These are phyloP conservation scores for Talaromyces ruber DNA, from an alignment of 495 filamentous ascomycete genomes.

Conservation along the genomic window DNA sequence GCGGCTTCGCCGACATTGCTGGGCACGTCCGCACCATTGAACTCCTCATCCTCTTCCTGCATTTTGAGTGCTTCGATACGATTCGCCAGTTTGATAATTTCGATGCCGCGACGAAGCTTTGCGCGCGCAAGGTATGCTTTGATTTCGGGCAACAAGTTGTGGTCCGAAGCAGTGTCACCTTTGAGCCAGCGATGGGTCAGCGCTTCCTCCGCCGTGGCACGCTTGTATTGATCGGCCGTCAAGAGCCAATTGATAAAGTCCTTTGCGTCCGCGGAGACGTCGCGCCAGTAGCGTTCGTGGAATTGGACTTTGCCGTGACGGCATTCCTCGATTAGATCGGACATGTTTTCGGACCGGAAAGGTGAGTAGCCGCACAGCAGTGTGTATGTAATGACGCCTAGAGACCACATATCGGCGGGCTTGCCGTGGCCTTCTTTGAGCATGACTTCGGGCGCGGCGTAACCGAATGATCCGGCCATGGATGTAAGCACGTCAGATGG, in stretches of 20 bases:
- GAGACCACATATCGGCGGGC: constrained; percentile 99
- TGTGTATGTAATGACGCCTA: constrained; percentile 98
- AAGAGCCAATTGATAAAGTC: constrained; percentile 82
- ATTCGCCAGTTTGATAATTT: constrained; percentile 93
- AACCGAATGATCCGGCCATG: constrained; percentile 98
- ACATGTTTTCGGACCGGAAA: constrained; percentile 88
- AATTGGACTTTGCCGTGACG: constrained; percentile 83
- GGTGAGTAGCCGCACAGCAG: constrained; percentile 98
- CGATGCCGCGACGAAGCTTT: constrained; percentile 86
- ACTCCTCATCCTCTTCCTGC: constrained; percentile 80
- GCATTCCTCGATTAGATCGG: constrained; percentile 94
- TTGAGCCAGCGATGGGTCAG: constrained; percentile 84
- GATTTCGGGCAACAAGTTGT: constrained; percentile 96
- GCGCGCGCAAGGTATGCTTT: constrained; percentile 87
- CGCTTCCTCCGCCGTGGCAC: constrained; percentile 74
- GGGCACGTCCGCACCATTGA: constrained; percentile 9
- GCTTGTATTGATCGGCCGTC: constrained; percentile 66
- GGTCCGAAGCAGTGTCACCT: constrained; percentile 81
- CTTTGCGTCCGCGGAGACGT: constrained; percentile 93
- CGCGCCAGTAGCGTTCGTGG: constrained; percentile 98
- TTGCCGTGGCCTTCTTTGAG: constrained; percentile 95
- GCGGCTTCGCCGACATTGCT: constrained; percentile 12
- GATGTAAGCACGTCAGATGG: constrained; percentile 88
- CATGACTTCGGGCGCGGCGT: constrained; percentile 98
- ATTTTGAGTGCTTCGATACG: constrained; percentile 96